Conservation (phyloP, 164 flowering plant genomes). For the Cinnamomum chago region DNA sequence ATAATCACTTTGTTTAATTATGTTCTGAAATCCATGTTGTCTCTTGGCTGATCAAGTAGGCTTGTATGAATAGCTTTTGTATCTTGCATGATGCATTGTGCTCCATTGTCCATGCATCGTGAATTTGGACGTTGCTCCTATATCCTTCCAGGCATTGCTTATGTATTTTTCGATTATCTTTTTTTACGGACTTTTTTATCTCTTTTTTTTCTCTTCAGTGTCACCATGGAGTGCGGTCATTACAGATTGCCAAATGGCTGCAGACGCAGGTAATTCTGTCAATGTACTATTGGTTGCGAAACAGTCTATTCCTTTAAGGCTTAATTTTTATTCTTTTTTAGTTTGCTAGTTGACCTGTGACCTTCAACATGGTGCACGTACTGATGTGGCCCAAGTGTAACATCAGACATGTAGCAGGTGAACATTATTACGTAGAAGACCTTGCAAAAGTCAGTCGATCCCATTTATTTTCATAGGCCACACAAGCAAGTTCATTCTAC, state of each 20-base stretch:
- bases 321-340: no score
- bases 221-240: slow-evolving; percentile 87
- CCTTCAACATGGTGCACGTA: no score
- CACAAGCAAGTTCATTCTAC: no score
- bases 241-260: slow-evolving; percentile 89
- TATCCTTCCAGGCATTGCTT: neutral
- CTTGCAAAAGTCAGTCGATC: no score
- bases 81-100: neutral
- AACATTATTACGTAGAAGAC: no score
- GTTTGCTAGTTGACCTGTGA: no score
- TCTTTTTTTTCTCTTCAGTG: slow-evolving; percentile 44
- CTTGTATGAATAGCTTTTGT: neutral
- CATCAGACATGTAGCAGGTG: no score
- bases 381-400: no score
- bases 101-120: neutral
- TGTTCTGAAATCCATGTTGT: neutral
- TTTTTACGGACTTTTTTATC: neutral
- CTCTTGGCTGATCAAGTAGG: no score
- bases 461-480: no score
- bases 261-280: slow-evolving; percentile 60
- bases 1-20: neutral
- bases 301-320: no score
- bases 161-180: neutral
- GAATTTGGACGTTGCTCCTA: neutral
- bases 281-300: no score